phyloP scores from a whole-genome alignment of 1,284 basidiomycete species.

The Puccinia novopanici region DNA sequence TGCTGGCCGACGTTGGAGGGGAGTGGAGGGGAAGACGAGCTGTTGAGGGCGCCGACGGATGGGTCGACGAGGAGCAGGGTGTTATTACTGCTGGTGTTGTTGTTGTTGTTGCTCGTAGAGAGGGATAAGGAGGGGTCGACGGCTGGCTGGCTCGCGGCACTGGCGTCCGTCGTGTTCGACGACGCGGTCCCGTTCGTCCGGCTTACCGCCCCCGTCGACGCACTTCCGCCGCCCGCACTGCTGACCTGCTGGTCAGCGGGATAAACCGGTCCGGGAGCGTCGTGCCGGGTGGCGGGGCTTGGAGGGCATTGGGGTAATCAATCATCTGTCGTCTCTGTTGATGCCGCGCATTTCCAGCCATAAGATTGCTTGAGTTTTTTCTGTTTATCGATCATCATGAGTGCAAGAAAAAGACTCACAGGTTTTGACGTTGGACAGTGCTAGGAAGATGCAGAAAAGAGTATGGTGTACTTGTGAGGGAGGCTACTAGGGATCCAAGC shows the following conservation, averaged over 20 bases:
- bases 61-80: slow-evolving; percentile 7
- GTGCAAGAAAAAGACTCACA: too few relatives aligned
- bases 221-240: neutral
- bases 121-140: neutral
- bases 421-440: too few relatives aligned
- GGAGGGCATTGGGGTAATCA: slow-evolving; percentile 17
- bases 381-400: too few relatives aligned
- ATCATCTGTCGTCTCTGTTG: neutral
- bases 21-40: neutral
- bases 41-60: neutral
- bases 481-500: too few relatives aligned
- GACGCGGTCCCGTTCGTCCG: neutral
- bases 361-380: too few relatives aligned
- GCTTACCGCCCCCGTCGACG: neutral
- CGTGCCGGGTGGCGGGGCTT: neutral
- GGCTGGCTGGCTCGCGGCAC: neutral
- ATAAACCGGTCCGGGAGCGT: slow-evolving; percentile 16
- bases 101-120: neutral
- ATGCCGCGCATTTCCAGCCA: neutral
- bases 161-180: neutral
- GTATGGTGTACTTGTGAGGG: too few relatives aligned
- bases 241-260: neutral
- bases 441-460: too few relatives aligned
- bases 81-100: neutral
- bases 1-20: slow-evolving; percentile 17